phyloP scores from a whole-genome alignment of 1,139 yeast genomes.

The Kluyveromyces sp. region DNA sequence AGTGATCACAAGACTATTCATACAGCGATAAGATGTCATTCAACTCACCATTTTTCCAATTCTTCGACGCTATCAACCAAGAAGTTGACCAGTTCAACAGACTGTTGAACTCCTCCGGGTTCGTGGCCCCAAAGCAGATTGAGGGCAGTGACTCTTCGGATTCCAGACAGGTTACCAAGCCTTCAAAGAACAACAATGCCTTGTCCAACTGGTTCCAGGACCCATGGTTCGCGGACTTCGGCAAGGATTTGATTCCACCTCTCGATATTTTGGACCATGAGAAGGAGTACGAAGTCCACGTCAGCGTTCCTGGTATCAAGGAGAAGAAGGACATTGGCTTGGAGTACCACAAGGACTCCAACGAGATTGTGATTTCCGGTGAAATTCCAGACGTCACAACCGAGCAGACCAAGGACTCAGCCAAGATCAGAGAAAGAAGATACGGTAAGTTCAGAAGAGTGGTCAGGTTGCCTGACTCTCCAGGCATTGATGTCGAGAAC shows the following conservation, averaged over 20 bases:
- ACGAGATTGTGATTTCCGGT: conserved; percentile 36
- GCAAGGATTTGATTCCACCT: conserved; percentile 32
- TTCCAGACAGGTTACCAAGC: conserved; percentile 5
- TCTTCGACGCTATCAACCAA: conserved; percentile 37
- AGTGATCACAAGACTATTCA: conserved; percentile 9
- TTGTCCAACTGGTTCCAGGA: conserved; percentile 17
- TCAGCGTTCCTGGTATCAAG: conserved; percentile 40
- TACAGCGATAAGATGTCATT: conserved; percentile 29
- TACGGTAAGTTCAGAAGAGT: conserved; percentile 38
- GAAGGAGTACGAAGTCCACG: conserved; percentile 34
- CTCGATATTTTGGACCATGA: conserved; percentile 38
- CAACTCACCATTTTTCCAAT: conserved; percentile 38
- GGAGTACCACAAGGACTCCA: conserved; percentile 37
- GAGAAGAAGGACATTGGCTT: conserved; percentile 33
- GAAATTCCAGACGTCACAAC: conserved; percentile 28
- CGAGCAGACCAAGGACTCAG: conserved; percentile 23
- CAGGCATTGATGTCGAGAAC: conserved; percentile 36
- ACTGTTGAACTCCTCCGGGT: conserved; percentile 24
- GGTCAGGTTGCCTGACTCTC: conserved; percentile 34
- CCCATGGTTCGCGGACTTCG: conserved; percentile 24
- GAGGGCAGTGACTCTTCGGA: conserved; percentile 1
- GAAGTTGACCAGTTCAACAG: conserved; percentile 36
- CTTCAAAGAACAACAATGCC: conserved; percentile 5
- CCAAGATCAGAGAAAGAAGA: conserved; percentile 35
- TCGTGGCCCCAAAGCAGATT: conserved; percentile 13